Conservation (phyloP, 2,329 filamentous ascomycete species). For the Dryadomyces quercivorus region DNA sequence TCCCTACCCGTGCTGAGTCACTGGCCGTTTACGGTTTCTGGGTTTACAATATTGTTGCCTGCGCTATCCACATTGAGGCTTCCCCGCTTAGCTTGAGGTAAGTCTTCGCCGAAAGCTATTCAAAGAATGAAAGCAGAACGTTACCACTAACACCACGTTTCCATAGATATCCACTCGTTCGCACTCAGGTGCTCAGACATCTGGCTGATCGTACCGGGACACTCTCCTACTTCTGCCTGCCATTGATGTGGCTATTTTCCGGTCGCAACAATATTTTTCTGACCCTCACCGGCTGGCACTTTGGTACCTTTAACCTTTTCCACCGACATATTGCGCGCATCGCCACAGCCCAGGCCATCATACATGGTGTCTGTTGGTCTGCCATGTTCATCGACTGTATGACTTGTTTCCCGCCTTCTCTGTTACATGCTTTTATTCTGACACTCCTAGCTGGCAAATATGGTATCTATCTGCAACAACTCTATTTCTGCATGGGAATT, state of each 20-base stretch:
- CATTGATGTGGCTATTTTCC: conserved; percentile 34
- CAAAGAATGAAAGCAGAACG: too few species aligned
- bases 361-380: conserved; percentile 50
- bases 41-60: neutral
- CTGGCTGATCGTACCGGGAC: conserved; percentile 3
- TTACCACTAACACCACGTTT: neutral
- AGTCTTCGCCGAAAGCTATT: neutral
- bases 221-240: neutral
- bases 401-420: neutral
- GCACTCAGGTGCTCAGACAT: neutral
- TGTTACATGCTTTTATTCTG: neutral
- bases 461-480: neutral
- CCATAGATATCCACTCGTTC: neutral
- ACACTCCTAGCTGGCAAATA: neutral
- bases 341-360: conserved; percentile 45
- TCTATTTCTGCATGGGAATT: neutral
- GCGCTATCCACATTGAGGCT: neutral
- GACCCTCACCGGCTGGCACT: conserved; percentile 58
- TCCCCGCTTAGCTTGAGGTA: neutral
- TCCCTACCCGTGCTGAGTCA: conserved; percentile 5
- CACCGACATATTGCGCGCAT: conserved; percentile 55
- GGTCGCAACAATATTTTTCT: conserved; percentile 54
- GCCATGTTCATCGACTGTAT: conserved; percentile 12
- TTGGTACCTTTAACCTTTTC: conserved; percentile 53
- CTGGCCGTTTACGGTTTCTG: neutral